Evolutionary conservation across 306 rosid genomes (phyloP).

Genomic region (Vigna radiata): DNA sequence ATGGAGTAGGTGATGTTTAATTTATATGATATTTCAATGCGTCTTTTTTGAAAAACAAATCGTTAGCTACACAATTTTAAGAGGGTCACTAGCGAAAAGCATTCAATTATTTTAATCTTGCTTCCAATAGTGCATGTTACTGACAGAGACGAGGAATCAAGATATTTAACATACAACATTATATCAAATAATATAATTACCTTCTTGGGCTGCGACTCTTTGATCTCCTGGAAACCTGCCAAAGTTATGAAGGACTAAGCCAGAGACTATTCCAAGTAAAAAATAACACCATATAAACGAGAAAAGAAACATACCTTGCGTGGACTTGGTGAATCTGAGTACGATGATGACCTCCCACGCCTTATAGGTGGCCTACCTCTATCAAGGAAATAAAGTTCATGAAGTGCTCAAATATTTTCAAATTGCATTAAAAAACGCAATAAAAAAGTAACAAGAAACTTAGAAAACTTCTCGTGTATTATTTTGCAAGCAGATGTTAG

Average conservation of each 20-base stretch:
- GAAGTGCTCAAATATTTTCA: background rate
- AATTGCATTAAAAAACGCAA: constrained; percentile 19
- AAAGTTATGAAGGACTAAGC: constrained; percentile 29
- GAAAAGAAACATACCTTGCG: constrained; percentile 68
- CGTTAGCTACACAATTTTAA: constrained; percentile 16
- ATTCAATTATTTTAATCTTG: background rate
- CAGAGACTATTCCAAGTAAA: constrained; percentile 17
- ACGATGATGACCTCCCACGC: constrained; percentile 91
- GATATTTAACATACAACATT: background rate
- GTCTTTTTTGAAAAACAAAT: background rate
- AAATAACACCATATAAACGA: constrained; percentile 28
- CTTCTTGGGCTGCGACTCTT: constrained; percentile 87
- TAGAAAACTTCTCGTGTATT: constrained; percentile 9
- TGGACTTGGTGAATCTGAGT: constrained; percentile 90
- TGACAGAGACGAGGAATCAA: background rate
- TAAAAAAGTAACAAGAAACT: constrained; percentile 24
- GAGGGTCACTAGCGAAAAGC: background rate
- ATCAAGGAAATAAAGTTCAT: constrained; percentile 35
- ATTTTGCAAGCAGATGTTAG: constrained; percentile 19
- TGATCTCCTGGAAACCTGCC: constrained; percentile 71
- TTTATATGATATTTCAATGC: background rate
- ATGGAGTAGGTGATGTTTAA: background rate
- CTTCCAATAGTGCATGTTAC: background rate
- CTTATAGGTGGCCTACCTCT: constrained; percentile 85
- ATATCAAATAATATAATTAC: constrained; percentile 44